phyloP scores from a whole-genome alignment of 306 rosid genomes.

The Sindora glabra region DNA sequence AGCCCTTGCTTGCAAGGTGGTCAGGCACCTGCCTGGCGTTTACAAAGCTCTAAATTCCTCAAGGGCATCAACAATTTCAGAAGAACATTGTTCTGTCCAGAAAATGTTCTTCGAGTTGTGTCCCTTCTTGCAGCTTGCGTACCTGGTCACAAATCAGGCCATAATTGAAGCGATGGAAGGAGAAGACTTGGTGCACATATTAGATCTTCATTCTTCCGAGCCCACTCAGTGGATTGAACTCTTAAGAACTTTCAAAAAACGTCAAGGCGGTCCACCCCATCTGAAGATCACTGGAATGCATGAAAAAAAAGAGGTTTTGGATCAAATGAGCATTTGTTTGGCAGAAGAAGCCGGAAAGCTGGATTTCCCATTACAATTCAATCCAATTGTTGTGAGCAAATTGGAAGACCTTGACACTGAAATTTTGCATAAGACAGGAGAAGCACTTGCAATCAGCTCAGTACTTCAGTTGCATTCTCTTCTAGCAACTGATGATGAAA shows the following conservation, averaged over 20 bases:
- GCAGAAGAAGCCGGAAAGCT: conserved; percentile 60
- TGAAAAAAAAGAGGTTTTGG: conserved; percentile 57
- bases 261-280: conserved; percentile 74
- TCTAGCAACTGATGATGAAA: conserved; percentile 38
- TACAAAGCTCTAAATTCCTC: conserved; percentile 58
- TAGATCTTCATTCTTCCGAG: conserved; percentile 70
- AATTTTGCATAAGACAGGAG: conserved; percentile 53
- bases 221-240: conserved; percentile 79
- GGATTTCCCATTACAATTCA: conserved; percentile 71
- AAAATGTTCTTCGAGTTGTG: conserved; percentile 64
- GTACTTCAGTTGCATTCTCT: conserved; percentile 61
- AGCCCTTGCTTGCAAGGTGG: conserved; percentile 65
- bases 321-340: conserved; percentile 51
- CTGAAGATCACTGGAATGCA: conserved; percentile 79
- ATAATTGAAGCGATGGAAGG: conserved; percentile 75
- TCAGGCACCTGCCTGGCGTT: conserved; percentile 59
- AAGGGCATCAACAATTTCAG: conserved; percentile 35
- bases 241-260: conserved; percentile 39
- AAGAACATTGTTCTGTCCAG: conserved; percentile 43
- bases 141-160: conserved; percentile 71
- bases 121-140: conserved; percentile 71
- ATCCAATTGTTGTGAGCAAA: conserved; percentile 34
- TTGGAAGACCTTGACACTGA: conserved; percentile 50
- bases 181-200: conserved; percentile 63
- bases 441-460: conserved; percentile 61